These are phyloP conservation scores for Phytopythium delawarense DNA, from an alignment of 352 stramenopile genomes.

Conservation along the genomic window DNA sequence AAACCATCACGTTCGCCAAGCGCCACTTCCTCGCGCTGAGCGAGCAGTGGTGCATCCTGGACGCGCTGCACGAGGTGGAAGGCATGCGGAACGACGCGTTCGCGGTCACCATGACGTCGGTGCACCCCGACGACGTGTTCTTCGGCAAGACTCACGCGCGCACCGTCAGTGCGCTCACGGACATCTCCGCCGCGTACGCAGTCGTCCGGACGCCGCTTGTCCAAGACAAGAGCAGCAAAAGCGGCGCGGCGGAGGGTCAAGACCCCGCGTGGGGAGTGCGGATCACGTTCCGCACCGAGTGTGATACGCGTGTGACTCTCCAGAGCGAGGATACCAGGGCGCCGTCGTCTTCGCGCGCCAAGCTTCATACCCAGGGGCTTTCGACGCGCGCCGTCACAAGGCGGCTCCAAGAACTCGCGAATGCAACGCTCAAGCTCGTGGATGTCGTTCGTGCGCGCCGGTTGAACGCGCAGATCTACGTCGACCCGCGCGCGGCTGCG, in stretches of 20 bases:
- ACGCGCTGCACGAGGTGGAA: conserved; percentile 6
- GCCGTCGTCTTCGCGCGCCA: background rate
- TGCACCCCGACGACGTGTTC: conserved; percentile 40
- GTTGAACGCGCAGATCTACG: conserved; percentile 20
- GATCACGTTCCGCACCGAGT: conserved; percentile 32
- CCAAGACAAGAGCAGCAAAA: background rate
- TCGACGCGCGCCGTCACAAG: background rate
- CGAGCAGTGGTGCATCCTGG: conserved; percentile 36
- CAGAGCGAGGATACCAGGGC: background rate
- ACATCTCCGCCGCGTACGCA: conserved; percentile 20
- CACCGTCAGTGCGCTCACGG: conserved; percentile 3
- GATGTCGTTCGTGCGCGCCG: conserved; percentile 22
- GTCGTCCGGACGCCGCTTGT: conserved; percentile 16
- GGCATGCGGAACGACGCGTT: conserved; percentile 13
- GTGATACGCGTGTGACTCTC: background rate
- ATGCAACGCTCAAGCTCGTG: background rate
- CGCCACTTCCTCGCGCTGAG: conserved; percentile 34
- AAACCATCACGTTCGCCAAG: conserved; percentile 33
- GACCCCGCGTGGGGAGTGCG: conserved; percentile 14
- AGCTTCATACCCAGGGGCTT: background rate
- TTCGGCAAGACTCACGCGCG: conserved; percentile 35
- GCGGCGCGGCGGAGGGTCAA: background rate
- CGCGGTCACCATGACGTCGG: conserved; percentile 33
- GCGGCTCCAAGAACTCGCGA: background rate
- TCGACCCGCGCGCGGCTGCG: background rate